Conservation (phyloP, 148 eudicot genomes). For the Polygonum aviculare region DNA sequence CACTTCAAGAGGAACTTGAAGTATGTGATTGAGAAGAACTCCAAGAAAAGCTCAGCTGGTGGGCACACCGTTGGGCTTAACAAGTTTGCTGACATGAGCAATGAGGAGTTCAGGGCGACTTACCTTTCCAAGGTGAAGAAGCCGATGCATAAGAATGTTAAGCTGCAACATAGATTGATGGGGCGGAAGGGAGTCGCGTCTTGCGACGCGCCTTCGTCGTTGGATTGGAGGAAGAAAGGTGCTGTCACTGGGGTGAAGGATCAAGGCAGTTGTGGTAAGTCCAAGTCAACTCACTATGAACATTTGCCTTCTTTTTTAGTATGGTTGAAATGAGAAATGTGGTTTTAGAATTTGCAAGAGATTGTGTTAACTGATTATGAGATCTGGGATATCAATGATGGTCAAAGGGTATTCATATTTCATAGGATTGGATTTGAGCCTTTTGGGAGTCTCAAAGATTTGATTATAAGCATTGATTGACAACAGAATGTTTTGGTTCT, state of each 20-base stretch:
- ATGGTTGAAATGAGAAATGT: not conserved
- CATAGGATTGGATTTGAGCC: not conserved
- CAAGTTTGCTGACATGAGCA: slow-evolving; percentile 64
- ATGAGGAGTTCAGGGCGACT: slow-evolving; percentile 43
- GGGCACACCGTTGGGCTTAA: slow-evolving; percentile 47
- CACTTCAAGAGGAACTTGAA: slow-evolving; percentile 37
- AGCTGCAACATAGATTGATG: slow-evolving; percentile 5
- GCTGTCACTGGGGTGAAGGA: slow-evolving; percentile 43
- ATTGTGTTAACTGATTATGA: not conserved
- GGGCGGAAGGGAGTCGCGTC: slow-evolving; percentile 4
- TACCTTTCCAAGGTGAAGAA: slow-evolving; percentile 25
- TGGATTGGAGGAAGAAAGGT: slow-evolving; percentile 61
- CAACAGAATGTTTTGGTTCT: too few species aligned
- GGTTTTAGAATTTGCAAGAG: too few species aligned
- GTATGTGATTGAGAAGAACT: slow-evolving; percentile 31
- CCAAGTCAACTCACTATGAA: slow-evolving; percentile 15
- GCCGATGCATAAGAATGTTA: slow-evolving; percentile 14
- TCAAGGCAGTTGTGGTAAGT: slow-evolving; percentile 50
- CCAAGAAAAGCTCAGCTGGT: slow-evolving; percentile 12
- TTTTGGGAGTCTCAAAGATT: not conserved
- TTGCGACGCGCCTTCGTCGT: slow-evolving; percentile 41
- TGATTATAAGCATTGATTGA: too few species aligned
- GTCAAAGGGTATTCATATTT: not conserved
- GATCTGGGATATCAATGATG: not conserved
- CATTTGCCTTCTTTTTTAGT: too few species aligned